Evolutionary conservation across 1,139 yeast species (phyloP).

Genomic region (Lodderomyces margitis): DNA sequence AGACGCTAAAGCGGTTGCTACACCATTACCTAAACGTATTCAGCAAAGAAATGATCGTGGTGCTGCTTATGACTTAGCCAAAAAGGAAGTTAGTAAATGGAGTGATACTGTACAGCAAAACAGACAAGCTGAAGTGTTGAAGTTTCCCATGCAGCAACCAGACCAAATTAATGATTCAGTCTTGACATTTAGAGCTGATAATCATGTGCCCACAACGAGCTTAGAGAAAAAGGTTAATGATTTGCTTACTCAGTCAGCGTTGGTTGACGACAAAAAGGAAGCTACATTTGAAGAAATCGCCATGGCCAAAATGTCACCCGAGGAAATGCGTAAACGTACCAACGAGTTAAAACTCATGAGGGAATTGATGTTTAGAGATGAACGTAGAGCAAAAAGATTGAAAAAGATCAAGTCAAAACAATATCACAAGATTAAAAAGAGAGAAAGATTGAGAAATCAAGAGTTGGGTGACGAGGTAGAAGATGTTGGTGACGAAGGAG

Average conservation of each 20-base stretch:
- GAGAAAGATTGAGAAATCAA: constrained; percentile 71
- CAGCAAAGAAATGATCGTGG: constrained; percentile 83
- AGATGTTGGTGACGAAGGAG: constrained; percentile 32
- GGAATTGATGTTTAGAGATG: constrained; percentile 94
- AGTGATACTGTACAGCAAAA: constrained; percentile 75
- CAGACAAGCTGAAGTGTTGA: constrained; percentile 80
- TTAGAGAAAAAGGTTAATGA: constrained; percentile 66
- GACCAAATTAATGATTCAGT: constrained; percentile 44
- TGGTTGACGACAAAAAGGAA: constrained; percentile 71
- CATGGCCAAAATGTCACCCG: constrained; percentile 76
- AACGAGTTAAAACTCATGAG: constrained; percentile 87
- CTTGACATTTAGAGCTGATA: constrained; percentile 51
- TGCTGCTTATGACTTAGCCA: constrained; percentile 89
- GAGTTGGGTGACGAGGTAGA: constrained; percentile 67
- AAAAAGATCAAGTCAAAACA: constrained; percentile 93
- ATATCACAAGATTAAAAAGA: constrained; percentile 82
- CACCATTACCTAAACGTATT: constrained; percentile 83
- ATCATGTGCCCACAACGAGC: constrained; percentile 48
- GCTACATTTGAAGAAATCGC: constrained; percentile 86
- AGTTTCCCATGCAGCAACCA: constrained; percentile 62
- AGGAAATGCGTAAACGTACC: constrained; percentile 75
- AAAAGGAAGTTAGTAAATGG: constrained; percentile 87
- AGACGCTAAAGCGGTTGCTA: constrained; percentile 53
- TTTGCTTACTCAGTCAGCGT: constrained; percentile 62
- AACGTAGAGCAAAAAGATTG: constrained; percentile 82